These are phyloP conservation scores for Abrus pulchellus DNA, from an alignment of 306 rosid genomes.

Conservation along the genomic window DNA sequence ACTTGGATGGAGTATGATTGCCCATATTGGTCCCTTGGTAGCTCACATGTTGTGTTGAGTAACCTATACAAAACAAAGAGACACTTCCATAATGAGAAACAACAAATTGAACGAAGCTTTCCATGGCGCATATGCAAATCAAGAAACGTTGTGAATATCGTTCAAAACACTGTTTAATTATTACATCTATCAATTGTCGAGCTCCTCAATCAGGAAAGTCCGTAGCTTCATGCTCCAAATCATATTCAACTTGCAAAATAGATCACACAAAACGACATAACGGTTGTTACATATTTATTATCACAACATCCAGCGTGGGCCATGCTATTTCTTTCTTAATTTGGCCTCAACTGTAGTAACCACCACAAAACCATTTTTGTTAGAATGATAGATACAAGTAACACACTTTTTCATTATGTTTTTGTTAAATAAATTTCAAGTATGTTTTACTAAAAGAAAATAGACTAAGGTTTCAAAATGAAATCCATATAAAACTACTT, in stretches of 20 bases:
- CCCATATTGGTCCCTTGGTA: slow-evolving; percentile 50
- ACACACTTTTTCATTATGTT: too few relatives aligned
- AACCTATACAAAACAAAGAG: slow-evolving; percentile 18
- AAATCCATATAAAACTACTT: too few relatives aligned
- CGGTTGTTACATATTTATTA: slow-evolving; percentile 17
- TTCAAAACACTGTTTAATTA: background rate
- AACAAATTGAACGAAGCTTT: background rate
- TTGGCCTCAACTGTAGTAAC: background rate
- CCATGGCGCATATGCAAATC: slow-evolving; percentile 4
- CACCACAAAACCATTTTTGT: background rate
- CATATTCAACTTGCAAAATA: slow-evolving; percentile 10
- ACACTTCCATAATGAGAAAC: slow-evolving; percentile 13
- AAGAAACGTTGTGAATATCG: background rate
- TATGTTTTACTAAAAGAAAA: too few relatives aligned
- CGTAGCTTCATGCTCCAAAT: slow-evolving; percentile 19
- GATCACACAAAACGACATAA: background rate
- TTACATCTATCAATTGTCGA: background rate
- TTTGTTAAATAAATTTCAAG: too few relatives aligned
- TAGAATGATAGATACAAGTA: too few relatives aligned
- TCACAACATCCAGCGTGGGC: background rate
- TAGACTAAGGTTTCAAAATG: too few relatives aligned
- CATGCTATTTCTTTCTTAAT: background rate
- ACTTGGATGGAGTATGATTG: slow-evolving; percentile 32
- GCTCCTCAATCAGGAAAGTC: background rate
- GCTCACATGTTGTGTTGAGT: slow-evolving; percentile 49